Percentiles rank a stretch among this genome's conserved stretches.
Evolutionary conservation across 2,329 filamentous ascomycete species (phyloP).

Genomic region (Pleoardoris graminearum): DNA sequence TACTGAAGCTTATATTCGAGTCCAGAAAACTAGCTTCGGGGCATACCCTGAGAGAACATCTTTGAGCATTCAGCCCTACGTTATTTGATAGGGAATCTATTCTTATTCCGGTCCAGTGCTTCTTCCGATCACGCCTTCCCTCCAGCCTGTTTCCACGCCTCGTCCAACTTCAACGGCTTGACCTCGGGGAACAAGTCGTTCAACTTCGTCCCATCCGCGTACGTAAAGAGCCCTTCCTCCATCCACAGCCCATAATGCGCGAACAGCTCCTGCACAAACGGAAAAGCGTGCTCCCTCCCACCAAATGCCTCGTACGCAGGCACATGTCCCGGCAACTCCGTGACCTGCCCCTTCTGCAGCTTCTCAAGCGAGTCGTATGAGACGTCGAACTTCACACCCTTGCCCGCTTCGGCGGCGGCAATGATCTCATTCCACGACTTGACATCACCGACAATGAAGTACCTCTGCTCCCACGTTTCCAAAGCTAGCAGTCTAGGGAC

Average conservation of each 20-base stretch:
- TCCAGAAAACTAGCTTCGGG: too few species aligned
- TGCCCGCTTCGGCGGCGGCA: slow-evolving; percentile 10
- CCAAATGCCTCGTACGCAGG: slow-evolving; percentile 9
- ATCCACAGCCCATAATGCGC: slow-evolving; percentile 12
- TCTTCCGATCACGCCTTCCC: not conserved
- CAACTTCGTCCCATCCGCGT: slow-evolving; percentile 1
- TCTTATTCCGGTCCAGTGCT: too few species aligned
- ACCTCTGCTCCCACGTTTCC: slow-evolving; percentile 50
- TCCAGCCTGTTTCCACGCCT: slow-evolving; percentile 8
- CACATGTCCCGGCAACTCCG: slow-evolving; percentile 16
- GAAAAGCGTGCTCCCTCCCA: slow-evolving; percentile 5
- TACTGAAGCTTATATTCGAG: too few species aligned
- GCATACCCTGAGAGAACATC: too few species aligned
- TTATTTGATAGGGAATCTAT: too few species aligned
- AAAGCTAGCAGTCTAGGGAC: slow-evolving; percentile 48
- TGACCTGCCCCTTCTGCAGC: slow-evolving; percentile 15
- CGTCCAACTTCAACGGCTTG: slow-evolving; percentile 13
- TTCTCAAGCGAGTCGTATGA: slow-evolving; percentile 18
- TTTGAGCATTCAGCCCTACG: too few species aligned
- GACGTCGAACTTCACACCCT: slow-evolving; percentile 20
- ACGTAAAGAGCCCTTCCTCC: slow-evolving; percentile 9
- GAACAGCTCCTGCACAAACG: slow-evolving; percentile 2
- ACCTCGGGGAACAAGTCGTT: slow-evolving; percentile 20
- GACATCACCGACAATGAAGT: slow-evolving; percentile 18
- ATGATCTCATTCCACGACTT: slow-evolving; percentile 20